These are phyloP conservation scores for Stagonosporopsis vannaccii DNA, from an alignment of 2,329 filamentous ascomycete genomes.

Conservation along the genomic window DNA sequence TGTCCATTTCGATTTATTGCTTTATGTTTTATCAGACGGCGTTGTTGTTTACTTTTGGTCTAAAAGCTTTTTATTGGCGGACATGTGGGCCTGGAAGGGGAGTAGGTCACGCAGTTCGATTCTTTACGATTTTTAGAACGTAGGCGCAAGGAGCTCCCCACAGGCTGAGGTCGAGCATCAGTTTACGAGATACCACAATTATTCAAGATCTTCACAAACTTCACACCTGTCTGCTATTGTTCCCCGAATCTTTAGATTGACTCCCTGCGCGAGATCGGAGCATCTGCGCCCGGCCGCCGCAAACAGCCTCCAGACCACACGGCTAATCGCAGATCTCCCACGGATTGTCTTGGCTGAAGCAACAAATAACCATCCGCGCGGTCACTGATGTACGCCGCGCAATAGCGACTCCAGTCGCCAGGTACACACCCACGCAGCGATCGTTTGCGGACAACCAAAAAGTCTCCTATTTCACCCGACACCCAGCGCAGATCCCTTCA, in stretches of 20 bases:
- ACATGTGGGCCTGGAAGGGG: background rate
- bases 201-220: conserved; percentile 4
- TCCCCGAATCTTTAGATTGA: background rate
- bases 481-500: conserved; percentile 9
- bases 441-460: conserved; percentile 8
- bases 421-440: conserved; percentile 3
- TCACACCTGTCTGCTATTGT: background rate
- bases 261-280: background rate
- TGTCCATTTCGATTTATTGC: background rate
- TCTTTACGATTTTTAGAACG: conserved; percentile 17
- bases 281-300: background rate
- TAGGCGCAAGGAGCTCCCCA: conserved; percentile 44
- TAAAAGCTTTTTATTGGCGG: conserved; percentile 3
- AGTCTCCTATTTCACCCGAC: background rate
- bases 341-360: conserved; percentile 11
- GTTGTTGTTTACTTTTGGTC: background rate
- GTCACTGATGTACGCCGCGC: conserved; percentile 10
- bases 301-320: background rate
- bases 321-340: background rate
- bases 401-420: conserved; percentile 1
- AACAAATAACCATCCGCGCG: background rate
- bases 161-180: conserved; percentile 37
- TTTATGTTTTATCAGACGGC: background rate
- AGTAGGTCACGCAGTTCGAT: conserved; percentile 5
- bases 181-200: conserved; percentile 29